phyloP scores from a whole-genome alignment of 371 early-diverging fungal genomes.

The Apophysomyces elegans region DNA sequence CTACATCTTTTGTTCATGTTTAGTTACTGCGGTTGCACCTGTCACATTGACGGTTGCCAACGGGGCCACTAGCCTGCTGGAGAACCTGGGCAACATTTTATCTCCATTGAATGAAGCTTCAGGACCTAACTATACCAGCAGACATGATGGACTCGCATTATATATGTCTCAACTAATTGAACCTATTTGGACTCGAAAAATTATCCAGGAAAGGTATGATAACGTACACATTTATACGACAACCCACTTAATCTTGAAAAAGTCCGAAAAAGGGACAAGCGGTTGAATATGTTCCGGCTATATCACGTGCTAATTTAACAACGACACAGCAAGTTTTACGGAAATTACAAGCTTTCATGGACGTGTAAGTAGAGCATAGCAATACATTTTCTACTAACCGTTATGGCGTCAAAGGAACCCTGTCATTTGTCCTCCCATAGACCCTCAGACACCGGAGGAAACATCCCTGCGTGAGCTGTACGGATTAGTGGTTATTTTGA shows the following conservation, averaged over 20 bases:
- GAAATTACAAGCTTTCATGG: slow-evolving; percentile 28
- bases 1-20: neutral
- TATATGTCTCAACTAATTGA: slow-evolving; percentile 73
- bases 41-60: slow-evolving; percentile 15
- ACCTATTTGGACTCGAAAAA: slow-evolving; percentile 72
- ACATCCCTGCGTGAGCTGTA: slow-evolving; percentile 62
- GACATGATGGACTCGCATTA: slow-evolving; percentile 79
- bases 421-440: slow-evolving; percentile 17
- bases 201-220: slow-evolving; percentile 44
- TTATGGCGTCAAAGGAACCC: slow-evolving; percentile 16
- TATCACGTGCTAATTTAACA: slow-evolving; percentile 17
- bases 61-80: slow-evolving; percentile 28
- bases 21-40: slow-evolving; percentile 13
- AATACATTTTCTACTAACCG: neutral
- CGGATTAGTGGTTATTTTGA: slow-evolving; percentile 56
- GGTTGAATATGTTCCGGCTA: slow-evolving; percentile 7
- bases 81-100: slow-evolving; percentile 26
- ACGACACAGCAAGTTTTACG: slow-evolving; percentile 23
- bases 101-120: slow-evolving; percentile 15
- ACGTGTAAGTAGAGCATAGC: slow-evolving; percentile 20
- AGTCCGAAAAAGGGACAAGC: slow-evolving; percentile 8
- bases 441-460: slow-evolving; percentile 27
- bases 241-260: neutral
- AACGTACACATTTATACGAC: neutral
- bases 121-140: slow-evolving; percentile 44